Base-by-base conservation (phyloP, 2,329 filamentous ascomycete species). In the Volutella citrinella region DNA sequence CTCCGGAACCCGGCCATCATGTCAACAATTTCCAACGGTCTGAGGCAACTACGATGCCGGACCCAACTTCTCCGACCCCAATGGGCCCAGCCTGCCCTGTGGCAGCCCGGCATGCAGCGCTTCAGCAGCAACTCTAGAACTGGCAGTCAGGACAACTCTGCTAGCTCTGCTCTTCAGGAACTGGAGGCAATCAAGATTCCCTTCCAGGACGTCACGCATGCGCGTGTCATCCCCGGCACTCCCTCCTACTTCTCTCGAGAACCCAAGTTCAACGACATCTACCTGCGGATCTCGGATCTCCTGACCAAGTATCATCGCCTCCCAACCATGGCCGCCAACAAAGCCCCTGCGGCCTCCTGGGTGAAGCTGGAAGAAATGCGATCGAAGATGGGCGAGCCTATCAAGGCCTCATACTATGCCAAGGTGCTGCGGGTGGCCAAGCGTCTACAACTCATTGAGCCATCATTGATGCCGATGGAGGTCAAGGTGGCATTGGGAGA, bases 181-280 rank as follows among this genome's bases (percentile, higher is more conserved):
- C n/a, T n/a, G n/a, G n/a, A n/a, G n/a, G n/a, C n/a, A n/a, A n/a
- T n/a, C n/a, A n/a, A n/a, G n/a, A n/a, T n/a, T n/a, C n/a, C 61
- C 1, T 56, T 61, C n/a, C 40, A 55, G 10, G 55, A 54, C 26
- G 45, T 64, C 18, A 46, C 52, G 17, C 74, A 78, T 46, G 81
- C 86, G 33, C 87, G 93, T 46, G 70, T 94, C 15, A 69, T 96
- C 21, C 93, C 93, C 14, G 74, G 76, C 17, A 95, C 90, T 21
- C 82, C 87, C 4, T 93, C 91, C n/a, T 98, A 98, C 67, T 98
- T 97, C 69, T 90, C 88, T 32, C 84, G 84, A 32, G 83, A 83
- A 42, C 85, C 90, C 3, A 72, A 76, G 34, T 96, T 95, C 70
- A 93, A 84, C 64, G 93, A 98, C 65, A 78, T 86, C 54, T 78